These are phyloP conservation scores for Paracorniculantispora psalliotae DNA, from an alignment of 2,329 filamentous ascomycete genomes.

Conservation along the genomic window DNA sequence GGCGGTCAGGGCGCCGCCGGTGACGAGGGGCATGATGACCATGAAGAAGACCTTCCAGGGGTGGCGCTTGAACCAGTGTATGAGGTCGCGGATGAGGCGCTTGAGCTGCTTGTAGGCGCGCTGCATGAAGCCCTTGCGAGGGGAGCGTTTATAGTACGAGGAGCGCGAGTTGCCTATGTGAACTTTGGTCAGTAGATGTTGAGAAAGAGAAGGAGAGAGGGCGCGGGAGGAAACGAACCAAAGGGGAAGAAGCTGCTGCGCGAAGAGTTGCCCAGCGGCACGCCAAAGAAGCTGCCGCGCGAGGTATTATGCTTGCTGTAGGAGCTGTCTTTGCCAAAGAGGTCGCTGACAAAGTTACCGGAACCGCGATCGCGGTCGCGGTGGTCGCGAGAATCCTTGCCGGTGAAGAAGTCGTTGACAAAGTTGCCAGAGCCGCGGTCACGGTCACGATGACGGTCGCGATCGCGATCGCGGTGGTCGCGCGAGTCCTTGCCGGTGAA, in stretches of 20 bases:
- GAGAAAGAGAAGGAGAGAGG: not conserved
- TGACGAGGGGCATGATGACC: slow-evolving; percentile 81
- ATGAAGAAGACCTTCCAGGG: slow-evolving; percentile 84
- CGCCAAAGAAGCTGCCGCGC: slow-evolving; percentile 43
- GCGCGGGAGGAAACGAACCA: slow-evolving; percentile 22
- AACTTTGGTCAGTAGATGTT: not conserved
- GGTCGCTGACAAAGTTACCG: slow-evolving; percentile 27
- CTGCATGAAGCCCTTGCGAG: slow-evolving; percentile 72
- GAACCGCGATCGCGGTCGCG: slow-evolving; percentile 17
- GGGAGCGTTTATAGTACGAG: slow-evolving; percentile 74
- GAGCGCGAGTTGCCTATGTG: slow-evolving; percentile 39
- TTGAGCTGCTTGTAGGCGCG: slow-evolving; percentile 71
- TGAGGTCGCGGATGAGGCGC: slow-evolving; percentile 72
- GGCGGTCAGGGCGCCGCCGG: slow-evolving; percentile 73
- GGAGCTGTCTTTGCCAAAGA: slow-evolving; percentile 35
- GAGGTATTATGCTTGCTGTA: slow-evolving; percentile 37
- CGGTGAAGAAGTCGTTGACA: slow-evolving; percentile 33
- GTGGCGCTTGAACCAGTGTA: slow-evolving; percentile 75
- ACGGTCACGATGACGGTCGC: slow-evolving; percentile 19
- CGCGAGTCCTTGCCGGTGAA: no score
- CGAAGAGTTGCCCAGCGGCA: slow-evolving; percentile 35
- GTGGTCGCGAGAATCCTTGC: no score
- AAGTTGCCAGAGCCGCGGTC: slow-evolving; percentile 23
- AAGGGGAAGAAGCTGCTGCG: slow-evolving; percentile 43
- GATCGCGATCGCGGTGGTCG: slow-evolving; percentile 20